Evolutionary conservation across 2,329 filamentous ascomycete species (phyloP).

Genomic region (Teratosphaeriaceae sp.): DNA sequence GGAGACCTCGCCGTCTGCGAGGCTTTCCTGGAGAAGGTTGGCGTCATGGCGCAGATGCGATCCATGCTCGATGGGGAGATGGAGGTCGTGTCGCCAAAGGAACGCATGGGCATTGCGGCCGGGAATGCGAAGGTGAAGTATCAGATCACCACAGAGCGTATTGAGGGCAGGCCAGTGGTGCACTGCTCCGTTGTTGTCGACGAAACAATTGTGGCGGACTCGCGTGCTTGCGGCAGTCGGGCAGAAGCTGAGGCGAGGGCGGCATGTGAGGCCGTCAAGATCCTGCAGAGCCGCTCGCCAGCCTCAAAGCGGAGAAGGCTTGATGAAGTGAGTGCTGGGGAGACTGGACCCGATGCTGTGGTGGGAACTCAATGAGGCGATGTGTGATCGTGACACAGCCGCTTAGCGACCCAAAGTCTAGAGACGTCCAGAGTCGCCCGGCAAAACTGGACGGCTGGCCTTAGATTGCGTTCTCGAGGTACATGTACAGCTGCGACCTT

Average conservation of each 20-base stretch:
- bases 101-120: slow-evolving; percentile 57
- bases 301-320: no score
- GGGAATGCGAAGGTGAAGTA: slow-evolving; percentile 51
- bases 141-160: neutral
- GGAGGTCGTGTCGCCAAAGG: slow-evolving; percentile 56
- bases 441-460: no score
- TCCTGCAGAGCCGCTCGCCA: neutral
- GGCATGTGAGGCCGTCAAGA: slow-evolving; percentile 4
- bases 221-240: slow-evolving; percentile 1
- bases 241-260: slow-evolving; percentile 9
- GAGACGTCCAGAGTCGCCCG: no score
- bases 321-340: no score
- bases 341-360: no score
- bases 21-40: slow-evolving; percentile 54
- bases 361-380: no score
- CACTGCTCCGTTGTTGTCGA: slow-evolving; percentile 5
- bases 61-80: slow-evolving; percentile 53
- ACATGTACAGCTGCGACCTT: no score
- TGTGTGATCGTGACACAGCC: no score
- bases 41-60: slow-evolving; percentile 57
- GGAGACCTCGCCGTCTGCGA: slow-evolving; percentile 56
- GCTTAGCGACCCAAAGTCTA: no score
- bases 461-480: no score
- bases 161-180: neutral
- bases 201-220: slow-evolving; percentile 1